Conservation (phyloP, 768 basidiomycete genomes). For the Fomitopsis serialis region DNA sequence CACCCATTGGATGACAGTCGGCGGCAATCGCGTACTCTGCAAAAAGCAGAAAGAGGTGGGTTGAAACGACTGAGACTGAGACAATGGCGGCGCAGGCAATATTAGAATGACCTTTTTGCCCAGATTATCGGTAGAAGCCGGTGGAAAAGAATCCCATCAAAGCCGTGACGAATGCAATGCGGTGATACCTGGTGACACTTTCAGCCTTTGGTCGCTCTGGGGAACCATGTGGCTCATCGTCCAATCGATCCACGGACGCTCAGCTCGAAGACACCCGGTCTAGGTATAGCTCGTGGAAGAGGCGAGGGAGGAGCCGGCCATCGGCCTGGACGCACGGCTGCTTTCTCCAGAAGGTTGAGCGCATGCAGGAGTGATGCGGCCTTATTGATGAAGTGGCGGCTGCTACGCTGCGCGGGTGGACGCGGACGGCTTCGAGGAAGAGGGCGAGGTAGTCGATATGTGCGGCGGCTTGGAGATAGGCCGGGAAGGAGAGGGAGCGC, state of each 20-base stretch:
- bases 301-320: constrained; percentile 48
- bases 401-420: too few species aligned
- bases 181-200: not conserved
- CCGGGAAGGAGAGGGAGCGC: constrained; percentile 39
- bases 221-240: constrained; percentile 16
- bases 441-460: not conserved
- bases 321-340: constrained; percentile 39
- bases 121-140: not conserved
- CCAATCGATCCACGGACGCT: constrained; percentile 25
- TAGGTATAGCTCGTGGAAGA: constrained; percentile 31
- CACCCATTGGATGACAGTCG: constrained; percentile 1
- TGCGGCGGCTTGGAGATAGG: constrained; percentile 13
- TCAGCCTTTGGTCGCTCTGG: constrained; percentile 5
- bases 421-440: too few species aligned
- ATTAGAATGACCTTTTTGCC: not conserved
- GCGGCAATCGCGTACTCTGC: not conserved
- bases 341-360: constrained; percentile 49
- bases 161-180: not conserved
- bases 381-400: constrained; percentile 9
- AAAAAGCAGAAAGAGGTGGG: constrained; percentile 1
- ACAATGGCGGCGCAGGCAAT: constrained; percentile 15
- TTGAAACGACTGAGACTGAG: constrained; percentile 11
- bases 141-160: not conserved
- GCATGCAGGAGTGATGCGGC: constrained; percentile 51
- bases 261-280: constrained; percentile 6